A percentile compares a stretch with the other conserved stretches of the same genome.
Evolutionary conservation across 306 rosid species (phyloP).

Genomic region (Oemleria cerasiformis): DNA sequence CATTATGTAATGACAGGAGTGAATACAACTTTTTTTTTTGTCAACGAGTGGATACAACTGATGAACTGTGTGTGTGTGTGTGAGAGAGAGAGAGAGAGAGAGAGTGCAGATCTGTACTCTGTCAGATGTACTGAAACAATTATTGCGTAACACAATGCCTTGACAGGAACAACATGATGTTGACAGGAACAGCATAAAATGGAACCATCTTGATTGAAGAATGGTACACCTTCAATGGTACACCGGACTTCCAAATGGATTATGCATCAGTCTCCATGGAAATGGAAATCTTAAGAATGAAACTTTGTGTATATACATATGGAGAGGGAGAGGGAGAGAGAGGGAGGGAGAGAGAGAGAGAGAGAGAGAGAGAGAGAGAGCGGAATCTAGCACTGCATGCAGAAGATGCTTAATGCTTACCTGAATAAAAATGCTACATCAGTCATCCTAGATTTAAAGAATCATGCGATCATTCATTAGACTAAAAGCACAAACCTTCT

Average conservation of each 20-base stretch:
- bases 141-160: background rate
- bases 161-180: background rate
- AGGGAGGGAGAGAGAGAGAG: too few relatives aligned
- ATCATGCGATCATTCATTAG: slow-evolving; percentile 1
- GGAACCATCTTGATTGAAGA: background rate
- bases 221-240: background rate
- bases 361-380: background rate
- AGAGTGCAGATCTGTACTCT: background rate
- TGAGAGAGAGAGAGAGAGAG: too few relatives aligned
- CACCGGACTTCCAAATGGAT: background rate
- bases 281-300: background rate
- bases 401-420: background rate
- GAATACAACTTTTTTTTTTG: too few relatives aligned
- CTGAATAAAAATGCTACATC: background rate
- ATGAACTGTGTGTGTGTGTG: too few relatives aligned
- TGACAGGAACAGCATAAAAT: background rate
- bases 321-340: too few relatives aligned
- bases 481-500: slow-evolving; percentile 56
- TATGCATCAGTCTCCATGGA: background rate
- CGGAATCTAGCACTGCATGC: background rate
- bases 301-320: too few relatives aligned
- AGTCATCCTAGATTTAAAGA: background rate
- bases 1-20: too few relatives aligned
- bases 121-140: background rate
- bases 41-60: too few relatives aligned